Base-by-base conservation (phyloP, 2,329 filamentous ascomycete genomes). In the Fusarium metavorans region DNA sequence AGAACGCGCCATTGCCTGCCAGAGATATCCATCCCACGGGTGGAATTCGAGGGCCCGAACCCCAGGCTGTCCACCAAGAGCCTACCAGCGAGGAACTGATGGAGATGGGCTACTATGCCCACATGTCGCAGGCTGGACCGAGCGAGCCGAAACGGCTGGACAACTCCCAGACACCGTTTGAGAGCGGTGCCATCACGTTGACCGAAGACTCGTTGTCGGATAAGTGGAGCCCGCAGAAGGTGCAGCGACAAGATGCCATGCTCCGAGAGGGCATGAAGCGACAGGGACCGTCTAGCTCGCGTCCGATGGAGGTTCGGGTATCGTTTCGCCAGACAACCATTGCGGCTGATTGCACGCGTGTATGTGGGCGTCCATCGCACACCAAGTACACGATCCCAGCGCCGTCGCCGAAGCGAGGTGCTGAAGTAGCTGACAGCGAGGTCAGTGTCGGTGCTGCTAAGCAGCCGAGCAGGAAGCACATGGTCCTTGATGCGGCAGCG, bases 31-130 rank as follows among this genome's bases (percentile, higher is more conserved):
- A 16, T 16, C 32, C 18, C 54, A 8, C 45, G 6, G 25, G 30
- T 20, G 20, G n/a, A 23, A 32, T 18, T 27, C 34, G 11, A 45
- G 30, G 30, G 39, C 48, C 18, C 8, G 8, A 32, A 8, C 13
- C 58, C 9, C 23, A 39, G 27, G 8, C 52, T 32, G n/a, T 8
- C 6, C 30, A 48, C 25, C 30, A 50, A 85, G 62, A 91, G 88
- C 23, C 90, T 88, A 7, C 93, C 89, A 80, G 75, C 83, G 60
- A 68, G 75, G 56, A 80, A 67, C 32, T 94, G 90, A 79, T 79
- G 64, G 70, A 77, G 16, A 32, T n/a, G 3, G 74, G 73, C 0
- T 77, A 75, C 16, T 56, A 65, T 27, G 37, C 65, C 14, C 50
- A 66, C 11, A 56, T 64, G 7, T 32, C 18, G 5, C 45, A 50